Evolutionary conservation across 768 basidiomycete genomes (phyloP), one percentile per base, ranked within the genome.

Genomic region (Lactifluus hygrophoroides): DNA sequence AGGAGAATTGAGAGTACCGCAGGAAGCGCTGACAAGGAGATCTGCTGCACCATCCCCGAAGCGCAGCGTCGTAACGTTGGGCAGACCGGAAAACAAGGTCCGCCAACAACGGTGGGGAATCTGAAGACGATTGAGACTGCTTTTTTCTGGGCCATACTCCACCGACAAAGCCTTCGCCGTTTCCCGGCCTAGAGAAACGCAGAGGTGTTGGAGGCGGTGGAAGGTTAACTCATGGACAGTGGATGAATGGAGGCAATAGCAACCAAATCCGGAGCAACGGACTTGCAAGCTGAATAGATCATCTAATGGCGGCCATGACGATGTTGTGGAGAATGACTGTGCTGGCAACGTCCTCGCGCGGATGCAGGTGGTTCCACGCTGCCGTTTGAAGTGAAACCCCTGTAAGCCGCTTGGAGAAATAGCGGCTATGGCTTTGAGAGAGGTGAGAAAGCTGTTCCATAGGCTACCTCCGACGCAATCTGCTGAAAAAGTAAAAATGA

Each of bases 21-120:
- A 54, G 16, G 53, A 54, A 9, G 53, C 53, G 53, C 53, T 46
- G 32, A 54, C 27, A 37, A 54, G 53, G 23, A 54, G 44, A 27
- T 54, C 32, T 23, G 53, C 32, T 7, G 53, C 53, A 21, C 53
- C 53, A 17, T 45, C 32, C 3, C 53, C 53, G 30, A 54, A 46
- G 32, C 53, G 53, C 32, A 54, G 32, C 21, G 43, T 46, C 1
- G 42, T 44, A 16, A 54, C 17, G 16, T 46, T 44, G 9, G 53
- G 53, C 32, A 54, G 43, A 19, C 53, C 53, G 4, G 43, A 44
- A 2, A 54, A 46, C 28, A 54, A n/a, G 10, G 53, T 37, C 10
- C 53, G 3, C 53, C 43, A 54, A 34, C 53, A 54, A 14, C n/a
- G 21, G 44, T 46, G 53, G 10, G 44, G 32, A 23, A 45, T 37